These are phyloP conservation scores for Ceratopteris richardii DNA, from an alignment of 75 land plant species.

Conservation along the genomic window DNA sequence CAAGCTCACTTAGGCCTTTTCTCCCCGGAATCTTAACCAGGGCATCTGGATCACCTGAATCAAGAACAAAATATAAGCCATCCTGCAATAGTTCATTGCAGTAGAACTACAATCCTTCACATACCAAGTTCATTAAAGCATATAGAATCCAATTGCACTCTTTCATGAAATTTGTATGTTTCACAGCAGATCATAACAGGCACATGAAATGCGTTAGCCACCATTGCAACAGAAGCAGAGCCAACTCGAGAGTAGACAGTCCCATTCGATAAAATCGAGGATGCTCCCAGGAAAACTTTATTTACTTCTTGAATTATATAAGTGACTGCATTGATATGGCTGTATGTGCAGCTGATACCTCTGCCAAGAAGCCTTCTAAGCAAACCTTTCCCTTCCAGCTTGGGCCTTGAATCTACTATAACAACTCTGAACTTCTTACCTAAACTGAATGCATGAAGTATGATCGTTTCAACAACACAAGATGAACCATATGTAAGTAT, in stretches of 20 bases:
- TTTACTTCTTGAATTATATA: slow-evolving; percentile 98
- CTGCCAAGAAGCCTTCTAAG: slow-evolving; percentile 54
- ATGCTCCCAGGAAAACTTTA: slow-evolving; percentile 81
- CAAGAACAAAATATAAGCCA: not conserved
- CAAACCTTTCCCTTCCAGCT: slow-evolving; percentile 69
- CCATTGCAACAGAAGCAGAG: slow-evolving; percentile 95
- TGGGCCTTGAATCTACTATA: slow-evolving; percentile 90
- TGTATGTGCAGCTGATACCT: slow-evolving; percentile 83
- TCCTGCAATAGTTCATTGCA: not conserved
- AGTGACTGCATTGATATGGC: slow-evolving; percentile 85
- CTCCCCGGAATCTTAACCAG: slow-evolving; percentile 68
- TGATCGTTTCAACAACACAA: slow-evolving; percentile 75
- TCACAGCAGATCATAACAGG: slow-evolving; percentile 94
- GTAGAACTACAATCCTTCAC: not conserved
- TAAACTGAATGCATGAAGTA: slow-evolving; percentile 63
- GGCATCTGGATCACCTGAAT: slow-evolving; percentile 84
- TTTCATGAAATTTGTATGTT: slow-evolving; percentile 96
- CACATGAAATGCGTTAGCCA: slow-evolving; percentile 85
- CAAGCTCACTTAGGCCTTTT: slow-evolving; percentile 42
- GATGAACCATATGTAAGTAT: slow-evolving; percentile 81
- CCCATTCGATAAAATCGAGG: slow-evolving; percentile 90
- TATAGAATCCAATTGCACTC: slow-evolving; percentile 98
- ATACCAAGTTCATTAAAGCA: slow-evolving; percentile 95
- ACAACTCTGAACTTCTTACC: slow-evolving; percentile 83
- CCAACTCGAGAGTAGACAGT: slow-evolving; percentile 96